Evolutionary conservation across 1,284 basidiomycete species (phyloP).

Genomic region (Melampsora occidentalis): DNA sequence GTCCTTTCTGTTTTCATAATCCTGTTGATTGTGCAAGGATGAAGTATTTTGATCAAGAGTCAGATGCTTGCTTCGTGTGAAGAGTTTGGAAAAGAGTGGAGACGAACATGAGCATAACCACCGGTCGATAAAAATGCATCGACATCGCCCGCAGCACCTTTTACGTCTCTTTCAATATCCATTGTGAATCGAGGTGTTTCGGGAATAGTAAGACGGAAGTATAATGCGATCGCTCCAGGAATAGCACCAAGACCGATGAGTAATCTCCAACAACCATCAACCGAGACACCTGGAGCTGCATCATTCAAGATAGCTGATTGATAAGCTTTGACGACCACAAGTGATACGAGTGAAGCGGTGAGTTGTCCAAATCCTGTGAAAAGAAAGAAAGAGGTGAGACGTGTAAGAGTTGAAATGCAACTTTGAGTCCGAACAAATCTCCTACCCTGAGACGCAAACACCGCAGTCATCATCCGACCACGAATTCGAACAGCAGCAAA

Average conservation of each 20-base stretch:
- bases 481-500: slow-evolving; percentile 71
- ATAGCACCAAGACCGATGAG: slow-evolving; percentile 58
- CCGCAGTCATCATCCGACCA: slow-evolving; percentile 64
- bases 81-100: slow-evolving; percentile 34
- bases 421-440: background rate
- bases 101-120: slow-evolving; percentile 46
- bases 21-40: slow-evolving; percentile 59
- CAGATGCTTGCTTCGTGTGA: background rate
- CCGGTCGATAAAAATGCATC: slow-evolving; percentile 64
- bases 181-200: slow-evolving; percentile 75
- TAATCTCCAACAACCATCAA: slow-evolving; percentile 59
- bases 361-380: slow-evolving; percentile 58
- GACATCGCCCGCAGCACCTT: slow-evolving; percentile 68
- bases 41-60: slow-evolving; percentile 45
- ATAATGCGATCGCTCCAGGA: slow-evolving; percentile 56
- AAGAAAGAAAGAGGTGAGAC: slow-evolving; percentile 55
- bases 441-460: slow-evolving; percentile 38
- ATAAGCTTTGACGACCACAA: slow-evolving; percentile 68
- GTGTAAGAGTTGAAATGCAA: background rate
- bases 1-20: slow-evolving; percentile 58
- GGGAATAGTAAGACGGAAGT: slow-evolving; percentile 59
- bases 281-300: slow-evolving; percentile 53
- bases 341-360: slow-evolving; percentile 67
- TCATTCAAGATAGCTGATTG: slow-evolving; percentile 63
- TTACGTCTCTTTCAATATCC: slow-evolving; percentile 79